phyloP scores from a whole-genome alignment of 352 stramenopile species.

The Phytophthora cactorum region DNA sequence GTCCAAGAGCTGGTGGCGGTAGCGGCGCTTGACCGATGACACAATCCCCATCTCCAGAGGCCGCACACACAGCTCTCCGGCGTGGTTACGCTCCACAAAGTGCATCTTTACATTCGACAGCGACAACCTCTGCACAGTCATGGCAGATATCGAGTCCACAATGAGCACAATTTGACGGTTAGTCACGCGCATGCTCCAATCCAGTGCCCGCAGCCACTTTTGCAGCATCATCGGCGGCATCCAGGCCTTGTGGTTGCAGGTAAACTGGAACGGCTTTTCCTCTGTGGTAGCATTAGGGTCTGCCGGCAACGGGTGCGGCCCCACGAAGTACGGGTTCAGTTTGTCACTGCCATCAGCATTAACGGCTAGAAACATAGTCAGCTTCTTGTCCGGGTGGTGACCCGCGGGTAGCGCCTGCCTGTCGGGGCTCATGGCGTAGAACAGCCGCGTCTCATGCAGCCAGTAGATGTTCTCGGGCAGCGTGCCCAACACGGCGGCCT shows the following conservation, averaged over 20 bases:
- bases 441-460: slow-evolving; percentile 76
- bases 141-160: slow-evolving; percentile 60
- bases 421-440: slow-evolving; percentile 53
- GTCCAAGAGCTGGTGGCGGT: slow-evolving; percentile 57
- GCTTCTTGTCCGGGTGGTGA: slow-evolving; percentile 44
- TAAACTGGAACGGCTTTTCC: slow-evolving; percentile 58
- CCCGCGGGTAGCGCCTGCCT: slow-evolving; percentile 26
- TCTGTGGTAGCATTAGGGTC: slow-evolving; percentile 11
- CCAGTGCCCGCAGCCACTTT: slow-evolving; percentile 77
- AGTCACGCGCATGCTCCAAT: slow-evolving; percentile 80
- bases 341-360: slow-evolving; percentile 77
- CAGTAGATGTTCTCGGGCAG: slow-evolving; percentile 70
- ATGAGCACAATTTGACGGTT: slow-evolving; percentile 77
- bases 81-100: slow-evolving; percentile 46
- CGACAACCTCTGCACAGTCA: slow-evolving; percentile 61
- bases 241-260: slow-evolving; percentile 75
- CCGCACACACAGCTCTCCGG: slow-evolving; percentile 47
- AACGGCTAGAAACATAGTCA: slow-evolving; percentile 69
- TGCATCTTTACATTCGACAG: slow-evolving; percentile 74
- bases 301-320: slow-evolving; percentile 37
- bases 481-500: slow-evolving; percentile 51
- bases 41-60: slow-evolving; percentile 52
- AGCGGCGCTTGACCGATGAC: slow-evolving; percentile 60
- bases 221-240: slow-evolving; percentile 78
- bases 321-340: slow-evolving; percentile 75